Evolutionary conservation across 1,139 yeast species (phyloP), one percentile per base, ranked within the genome.

Genomic region (Pichia sp.): DNA sequence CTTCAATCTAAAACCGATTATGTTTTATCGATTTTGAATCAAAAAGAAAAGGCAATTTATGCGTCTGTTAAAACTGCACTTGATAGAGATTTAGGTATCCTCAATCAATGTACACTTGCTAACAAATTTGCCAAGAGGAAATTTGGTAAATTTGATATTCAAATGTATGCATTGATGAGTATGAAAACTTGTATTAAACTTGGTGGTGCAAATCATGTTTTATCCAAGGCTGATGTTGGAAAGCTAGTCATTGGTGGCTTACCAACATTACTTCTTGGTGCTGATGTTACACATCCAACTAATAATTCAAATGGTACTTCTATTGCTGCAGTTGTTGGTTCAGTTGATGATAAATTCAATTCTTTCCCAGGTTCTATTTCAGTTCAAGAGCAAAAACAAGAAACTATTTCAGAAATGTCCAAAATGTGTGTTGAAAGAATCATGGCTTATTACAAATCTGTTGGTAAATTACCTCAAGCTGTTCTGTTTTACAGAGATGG

Each of bases 401-500:
- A 61, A 46, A 50, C 55, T 9, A 58, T 61, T 35, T 45, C 47
- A 31, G 59, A 57, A 29, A 52, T 61, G 56, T 54, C 56, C 3
- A 51, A 46, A 24, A 48, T 61, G 51, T 55, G 56, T 30, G 49
- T 50, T 41, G 55, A 60, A 36, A 51, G 62, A 43, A 46, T 61
- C 11, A 39, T 47, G 37, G 52, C 52, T 31, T 61, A 54, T 32
- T 45, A 50, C 24, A 48, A 51, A 26, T 45, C 45, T 40, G 52
- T 55, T 33, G 55, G 55, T 4, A 53, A 51, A 37, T 41, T 58
- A 28, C 65, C 65, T 10, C 35, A 48, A 35, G 45, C 49, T 16
- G 58, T 61, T 42, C 35, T 60, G 8, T 58, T 59, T 41, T 61
- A 59, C 50, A 59, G 65, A 42, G 65, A 61, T 50, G 65, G 65